Base-by-base conservation (phyloP, 176 grass and related monocot genomes). In the Triticum timopheevii region DNA sequence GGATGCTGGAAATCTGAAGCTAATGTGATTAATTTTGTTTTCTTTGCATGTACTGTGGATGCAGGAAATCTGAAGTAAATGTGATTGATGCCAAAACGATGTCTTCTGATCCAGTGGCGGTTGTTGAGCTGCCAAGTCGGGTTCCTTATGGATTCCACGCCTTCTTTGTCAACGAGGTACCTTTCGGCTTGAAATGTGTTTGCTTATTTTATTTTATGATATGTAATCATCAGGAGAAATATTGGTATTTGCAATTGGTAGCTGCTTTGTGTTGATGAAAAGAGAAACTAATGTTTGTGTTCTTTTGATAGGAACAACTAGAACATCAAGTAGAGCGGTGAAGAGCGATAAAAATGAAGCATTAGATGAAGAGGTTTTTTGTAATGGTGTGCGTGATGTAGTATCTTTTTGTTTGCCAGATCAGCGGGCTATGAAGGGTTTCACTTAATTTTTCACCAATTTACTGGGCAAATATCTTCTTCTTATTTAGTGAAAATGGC, bases 21-120 rank as follows among this genome's bases (percentile, higher is more conserved):
- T 22, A 22, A 58, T 58, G 54, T 54, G 50, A 54, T 54, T 54
- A 54, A 17, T 58, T 58, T 50, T 30, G 25, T 24, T 40, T 5
- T 22, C 2, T 23, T 50, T 27, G 7, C 24, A 27, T 86, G n/a
- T 69, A 61, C 54, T 7, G 7, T 93, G 69, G 45, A 44, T 73
- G 78, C 49, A 98, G 96, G 82, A 92, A 91, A 88, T 98, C 96
- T 49, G 92, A 90, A 89, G 88, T 90, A 6, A 89, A 92, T 84
- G 91, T 98, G 33, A 95, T 98, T 66, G 92, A 98, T 73, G 96
- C 93, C 3, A 98, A 95, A 81, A 94, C 96, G 1, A 95, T 98
- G 96, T 94, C 86, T 12, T 63, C 79, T 35, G 96, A 95, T 75
- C 92, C 92, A 64, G 90, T 92, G 22, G 96, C 93, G 23, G 88